Evolutionary conservation across 2,329 filamentous ascomycete genomes (phyloP).

Genomic region (Clarireedia hainanense): DNA sequence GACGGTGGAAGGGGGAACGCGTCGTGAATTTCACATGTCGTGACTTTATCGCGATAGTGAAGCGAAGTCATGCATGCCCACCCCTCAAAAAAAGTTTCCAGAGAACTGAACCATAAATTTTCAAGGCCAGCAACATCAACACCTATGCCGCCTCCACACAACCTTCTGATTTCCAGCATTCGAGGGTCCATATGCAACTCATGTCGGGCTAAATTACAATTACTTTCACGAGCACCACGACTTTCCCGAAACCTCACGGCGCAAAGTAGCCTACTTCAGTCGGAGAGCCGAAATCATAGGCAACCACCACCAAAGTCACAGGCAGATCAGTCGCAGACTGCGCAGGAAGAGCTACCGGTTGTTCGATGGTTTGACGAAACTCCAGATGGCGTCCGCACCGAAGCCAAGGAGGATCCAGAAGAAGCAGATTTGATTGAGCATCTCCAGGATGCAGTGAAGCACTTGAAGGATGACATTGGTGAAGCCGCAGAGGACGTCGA

Average conservation of each 20-base stretch:
- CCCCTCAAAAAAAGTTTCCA: slow-evolving; percentile 13
- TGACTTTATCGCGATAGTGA: slow-evolving; percentile 2
- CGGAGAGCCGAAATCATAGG: slow-evolving; percentile 2
- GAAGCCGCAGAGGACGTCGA: slow-evolving; percentile 7
- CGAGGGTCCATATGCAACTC: slow-evolving; percentile 28
- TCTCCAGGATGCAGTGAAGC: slow-evolving; percentile 6
- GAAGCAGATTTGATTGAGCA: slow-evolving; percentile 6
- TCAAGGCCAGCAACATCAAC: slow-evolving; percentile 12
- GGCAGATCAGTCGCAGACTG: background rate
- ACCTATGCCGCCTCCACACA: slow-evolving; percentile 28
- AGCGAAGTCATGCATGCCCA: slow-evolving; percentile 10
- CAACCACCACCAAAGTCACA: background rate
- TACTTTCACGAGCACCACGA: slow-evolving; percentile 16
- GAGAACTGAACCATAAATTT: slow-evolving; percentile 1
- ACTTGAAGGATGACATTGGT: slow-evolving; percentile 6
- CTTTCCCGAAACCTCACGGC: slow-evolving; percentile 18
- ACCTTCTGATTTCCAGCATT: slow-evolving; percentile 20
- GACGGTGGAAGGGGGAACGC: slow-evolving; percentile 4
- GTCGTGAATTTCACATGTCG: background rate
- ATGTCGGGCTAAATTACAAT: slow-evolving; percentile 25
- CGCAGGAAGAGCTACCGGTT: slow-evolving; percentile 5
- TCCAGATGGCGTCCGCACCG: slow-evolving; percentile 22
- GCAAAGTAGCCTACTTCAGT: slow-evolving; percentile 5
- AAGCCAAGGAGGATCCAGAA: slow-evolving; percentile 18
- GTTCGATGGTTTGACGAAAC: slow-evolving; percentile 24